Percentiles rank a stretch among this genome's conserved stretches.
phyloP scores from a whole-genome alignment of 2,329 filamentous ascomycete genomes.

The Pseudonectria foliicola region DNA sequence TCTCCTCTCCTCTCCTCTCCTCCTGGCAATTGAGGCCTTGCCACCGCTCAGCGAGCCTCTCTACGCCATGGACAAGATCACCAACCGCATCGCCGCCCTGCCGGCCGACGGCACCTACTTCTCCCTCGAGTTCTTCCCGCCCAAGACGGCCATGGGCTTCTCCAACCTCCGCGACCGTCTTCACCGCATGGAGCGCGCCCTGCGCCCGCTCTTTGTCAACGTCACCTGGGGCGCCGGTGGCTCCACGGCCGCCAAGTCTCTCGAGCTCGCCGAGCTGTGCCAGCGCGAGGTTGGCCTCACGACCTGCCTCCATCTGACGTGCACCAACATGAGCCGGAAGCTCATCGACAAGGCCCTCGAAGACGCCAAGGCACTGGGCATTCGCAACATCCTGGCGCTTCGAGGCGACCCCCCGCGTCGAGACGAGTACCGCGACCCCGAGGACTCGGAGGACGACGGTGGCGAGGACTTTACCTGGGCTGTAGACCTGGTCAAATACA shows the following conservation, averaged over 20 bases:
- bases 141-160: conserved; percentile 93
- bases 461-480: conserved; percentile 84
- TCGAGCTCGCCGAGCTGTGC: conserved; percentile 91
- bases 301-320: conserved; percentile 92
- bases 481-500: conserved; percentile 82
- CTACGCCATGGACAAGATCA: conserved; percentile 71
- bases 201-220: conserved; percentile 90
- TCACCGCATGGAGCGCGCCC: conserved; percentile 86
- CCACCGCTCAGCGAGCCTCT: no score
- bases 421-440: conserved; percentile 70
- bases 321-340: conserved; percentile 89
- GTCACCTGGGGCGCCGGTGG: conserved; percentile 98
- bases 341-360: conserved; percentile 85
- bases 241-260: conserved; percentile 80
- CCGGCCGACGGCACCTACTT: conserved; percentile 78
- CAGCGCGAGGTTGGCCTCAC: conserved; percentile 87
- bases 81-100: conserved; percentile 88
- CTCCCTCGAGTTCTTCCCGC: conserved; percentile 98
- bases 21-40: no score
- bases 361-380: conserved; percentile 82
- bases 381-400: conserved; percentile 88
- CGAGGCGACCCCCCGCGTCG: conserved; percentile 85
- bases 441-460: conserved; percentile 49
- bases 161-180: conserved; percentile 89
- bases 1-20: no score